Conservation (phyloP, 345 rosid species). For the Ceriops tagal region DNA sequence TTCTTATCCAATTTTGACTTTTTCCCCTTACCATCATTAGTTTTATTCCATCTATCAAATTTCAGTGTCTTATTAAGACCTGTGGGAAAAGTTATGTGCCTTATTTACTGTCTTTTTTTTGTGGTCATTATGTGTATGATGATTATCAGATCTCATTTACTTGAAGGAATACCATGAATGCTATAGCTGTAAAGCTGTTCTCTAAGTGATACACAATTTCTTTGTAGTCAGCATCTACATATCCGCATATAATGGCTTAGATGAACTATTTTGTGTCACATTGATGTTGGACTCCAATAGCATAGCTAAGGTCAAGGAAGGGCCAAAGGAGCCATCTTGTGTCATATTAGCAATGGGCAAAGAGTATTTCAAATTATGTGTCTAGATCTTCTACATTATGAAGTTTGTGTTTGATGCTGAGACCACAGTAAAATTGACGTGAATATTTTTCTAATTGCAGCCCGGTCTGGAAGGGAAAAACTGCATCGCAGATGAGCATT, state of each 20-base stretch:
- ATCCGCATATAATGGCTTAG: neutral
- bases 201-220: neutral
- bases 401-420: neutral
- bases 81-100: too few relatives aligned
- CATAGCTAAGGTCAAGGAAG: neutral
- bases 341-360: neutral
- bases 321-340: neutral
- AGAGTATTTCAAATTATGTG: neutral
- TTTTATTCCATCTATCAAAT: too few relatives aligned
- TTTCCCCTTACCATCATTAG: too few relatives aligned
- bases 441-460: constrained; percentile 44
- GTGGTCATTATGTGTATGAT: too few relatives aligned
- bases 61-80: too few relatives aligned
- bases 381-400: neutral
- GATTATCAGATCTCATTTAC: too few relatives aligned
- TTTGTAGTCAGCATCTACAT: neutral
- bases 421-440: neutral
- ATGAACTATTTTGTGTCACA: neutral
- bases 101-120: too few relatives aligned
- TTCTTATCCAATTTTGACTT: too few relatives aligned
- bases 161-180: too few relatives aligned
- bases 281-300: neutral
- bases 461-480: constrained; percentile 88
- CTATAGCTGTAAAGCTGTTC: too few relatives aligned
- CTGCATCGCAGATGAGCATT: constrained; percentile 98